Conservation (phyloP, 495 filamentous ascomycete species). For the Talaromyces adpressus region DNA sequence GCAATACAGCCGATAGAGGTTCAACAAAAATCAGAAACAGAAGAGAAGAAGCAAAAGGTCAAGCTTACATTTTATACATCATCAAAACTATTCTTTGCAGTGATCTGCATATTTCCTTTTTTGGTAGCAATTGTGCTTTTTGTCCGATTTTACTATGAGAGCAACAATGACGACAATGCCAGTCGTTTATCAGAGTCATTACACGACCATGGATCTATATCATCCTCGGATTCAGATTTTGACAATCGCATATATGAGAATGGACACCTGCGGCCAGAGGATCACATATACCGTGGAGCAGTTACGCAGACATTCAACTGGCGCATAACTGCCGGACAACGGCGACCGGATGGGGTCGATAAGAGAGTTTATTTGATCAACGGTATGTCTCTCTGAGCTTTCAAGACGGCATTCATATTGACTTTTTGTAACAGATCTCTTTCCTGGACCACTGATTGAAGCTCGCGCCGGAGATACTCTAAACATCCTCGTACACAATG, state of each 20-base stretch:
- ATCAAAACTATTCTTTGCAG: neutral
- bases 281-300: constrained; percentile 28
- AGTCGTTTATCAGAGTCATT: neutral
- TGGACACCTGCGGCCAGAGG: constrained; percentile 31
- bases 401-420: neutral
- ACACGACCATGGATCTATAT: neutral
- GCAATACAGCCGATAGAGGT: neutral
- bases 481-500: constrained; percentile 63
- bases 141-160: constrained; percentile 13
- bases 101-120: neutral
- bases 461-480: constrained; percentile 55
- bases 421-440: constrained; percentile 18
- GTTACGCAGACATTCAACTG: constrained; percentile 26
- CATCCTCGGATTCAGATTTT: neutral
- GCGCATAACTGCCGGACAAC: constrained; percentile 21
- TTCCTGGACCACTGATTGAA: constrained; percentile 34
- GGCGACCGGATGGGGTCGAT: constrained; percentile 36
- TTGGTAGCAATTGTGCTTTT: constrained; percentile 2
- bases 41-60: constrained; percentile 1
- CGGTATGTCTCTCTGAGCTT: constrained; percentile 11
- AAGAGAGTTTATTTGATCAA: constrained; percentile 34
- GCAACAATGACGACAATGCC: neutral
- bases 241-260: constrained; percentile 6
- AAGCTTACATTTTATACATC: neutral
- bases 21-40: constrained; percentile 1